Base-by-base conservation (phyloP, 2,329 filamentous ascomycete genomes). In the Aspergillus fumigatiaffinis region DNA sequence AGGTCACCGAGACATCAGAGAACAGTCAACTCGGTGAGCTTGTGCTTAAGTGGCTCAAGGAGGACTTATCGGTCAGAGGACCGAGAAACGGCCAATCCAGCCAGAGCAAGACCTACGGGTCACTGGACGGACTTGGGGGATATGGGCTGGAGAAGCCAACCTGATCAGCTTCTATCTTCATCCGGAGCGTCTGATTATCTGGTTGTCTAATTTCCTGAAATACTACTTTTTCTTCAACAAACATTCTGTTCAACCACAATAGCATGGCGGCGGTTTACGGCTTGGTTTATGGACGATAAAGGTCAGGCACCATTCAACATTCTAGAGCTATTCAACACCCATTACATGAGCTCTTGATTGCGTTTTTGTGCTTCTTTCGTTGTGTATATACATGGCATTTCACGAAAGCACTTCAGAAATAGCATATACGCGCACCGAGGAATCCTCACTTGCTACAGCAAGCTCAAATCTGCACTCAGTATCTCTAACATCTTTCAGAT, bases 11-110 rank as follows among this genome's bases (percentile, higher is more conserved):
- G 49, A 78, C 80, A 20, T 73, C 77, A 60, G 92, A 92, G 38
- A 96, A 97, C 74, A 94, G 89, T 67, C 84, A 86, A 55, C 80
- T 97, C 7, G 92, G 93, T 9, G 89, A 96, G 77, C 76, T 99
- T 61, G 94, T 97, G 29, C 78, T 99, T 64, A 82, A 82, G 54
- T 99, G 94, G 94, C 79, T 99, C 73, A 85, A 85, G 70, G 84
- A 89, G 60, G 93, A 97, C 76, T 75, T 97, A 60, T 79, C 82
- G 65, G 87, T 89, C 63, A 81, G 93, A 63, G 93, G 93, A 0
- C 92, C 92, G 3, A 80, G 93, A 50, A 89, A 76, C 84, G 60
- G 84, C 78, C 47, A 83, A 78, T 83, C 69, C 1, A 68, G 69
- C 28, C 76, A 82, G 66, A 79, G 71, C 0, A 80, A 76, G 59